A percentile compares a stretch with the other conserved stretches of the same genome.
Conservation (phyloP, 805 yeast species). For the Priceomyces melissophilus region DNA sequence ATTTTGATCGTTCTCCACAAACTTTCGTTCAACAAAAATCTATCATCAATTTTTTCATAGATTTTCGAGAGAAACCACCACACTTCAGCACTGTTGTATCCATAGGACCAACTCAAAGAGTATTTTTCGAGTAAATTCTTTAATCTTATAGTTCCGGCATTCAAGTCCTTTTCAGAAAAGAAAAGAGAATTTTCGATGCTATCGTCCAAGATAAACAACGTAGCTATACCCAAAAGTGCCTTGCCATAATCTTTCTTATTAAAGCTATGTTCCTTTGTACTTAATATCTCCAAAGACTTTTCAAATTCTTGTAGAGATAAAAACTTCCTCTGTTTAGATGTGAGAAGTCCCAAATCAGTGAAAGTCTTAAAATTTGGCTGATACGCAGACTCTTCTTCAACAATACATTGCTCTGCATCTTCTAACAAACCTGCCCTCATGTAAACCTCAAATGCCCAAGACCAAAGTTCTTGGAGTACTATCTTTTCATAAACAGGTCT, state of each 20-base stretch:
- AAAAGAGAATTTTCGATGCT: slow-evolving; percentile 35
- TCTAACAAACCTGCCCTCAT: slow-evolving; percentile 47
- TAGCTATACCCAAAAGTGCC: slow-evolving; percentile 54
- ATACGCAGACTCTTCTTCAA: slow-evolving; percentile 59
- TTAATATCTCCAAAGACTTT: slow-evolving; percentile 48
- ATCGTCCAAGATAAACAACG: slow-evolving; percentile 45
- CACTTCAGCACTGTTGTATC: slow-evolving; percentile 49
- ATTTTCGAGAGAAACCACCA: slow-evolving; percentile 67
- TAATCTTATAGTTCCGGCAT: slow-evolving; percentile 59
- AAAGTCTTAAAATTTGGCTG: slow-evolving; percentile 47
- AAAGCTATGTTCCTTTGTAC: slow-evolving; percentile 19
- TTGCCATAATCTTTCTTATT: slow-evolving; percentile 40
- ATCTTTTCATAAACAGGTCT: slow-evolving; percentile 24
- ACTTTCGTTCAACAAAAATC: slow-evolving; percentile 41
- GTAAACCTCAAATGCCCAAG: slow-evolving; percentile 68
- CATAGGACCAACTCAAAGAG: slow-evolving; percentile 37
- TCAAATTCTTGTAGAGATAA: slow-evolving; percentile 65
- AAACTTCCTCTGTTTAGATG: slow-evolving; percentile 39
- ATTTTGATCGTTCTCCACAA: slow-evolving; percentile 64
- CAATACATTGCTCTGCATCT: slow-evolving; percentile 69
- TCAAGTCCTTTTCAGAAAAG: slow-evolving; percentile 51
- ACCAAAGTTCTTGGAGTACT: slow-evolving; percentile 64
- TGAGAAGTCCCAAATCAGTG: slow-evolving; percentile 47
- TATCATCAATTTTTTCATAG: slow-evolving; percentile 58
- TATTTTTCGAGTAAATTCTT: slow-evolving; percentile 42